These are phyloP conservation scores for Ascochyta rabiei DNA, from an alignment of 2,329 filamentous ascomycete genomes.

Conservation along the genomic window DNA sequence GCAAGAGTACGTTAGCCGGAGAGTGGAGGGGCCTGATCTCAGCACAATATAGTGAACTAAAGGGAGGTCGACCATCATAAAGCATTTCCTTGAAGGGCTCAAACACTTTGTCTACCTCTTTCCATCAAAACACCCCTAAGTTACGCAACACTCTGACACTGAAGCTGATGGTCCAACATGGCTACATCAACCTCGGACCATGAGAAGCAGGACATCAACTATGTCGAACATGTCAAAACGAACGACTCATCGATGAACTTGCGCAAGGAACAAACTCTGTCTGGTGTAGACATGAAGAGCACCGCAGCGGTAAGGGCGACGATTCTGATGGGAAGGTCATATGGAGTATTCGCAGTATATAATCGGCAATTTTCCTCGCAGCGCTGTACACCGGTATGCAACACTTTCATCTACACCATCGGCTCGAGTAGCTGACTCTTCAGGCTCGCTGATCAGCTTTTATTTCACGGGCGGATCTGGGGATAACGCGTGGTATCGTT, in stretches of 20 bases:
- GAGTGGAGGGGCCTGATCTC: conserved; percentile 5
- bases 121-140: background rate
- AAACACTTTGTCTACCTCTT: background rate
- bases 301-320: conserved; percentile 45
- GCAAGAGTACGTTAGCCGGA: conserved; percentile 10
- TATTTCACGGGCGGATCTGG: conserved; percentile 41
- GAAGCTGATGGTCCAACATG: conserved; percentile 14
- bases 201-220: conserved; percentile 33
- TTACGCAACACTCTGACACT: background rate
- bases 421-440: background rate
- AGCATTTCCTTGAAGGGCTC: background rate
- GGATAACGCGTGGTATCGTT: conserved; percentile 27
- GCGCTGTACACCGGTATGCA: conserved; percentile 44
- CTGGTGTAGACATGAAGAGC: conserved; percentile 46
- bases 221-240: conserved; percentile 33
- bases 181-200: conserved; percentile 22
- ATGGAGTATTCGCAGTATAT: conserved; percentile 43
- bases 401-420: background rate
- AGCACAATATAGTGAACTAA: conserved; percentile 3
- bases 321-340: conserved; percentile 49
- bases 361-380: conserved; percentile 46
- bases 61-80: background rate
- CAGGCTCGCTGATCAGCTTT: conserved; percentile 44
- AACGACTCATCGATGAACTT: conserved; percentile 31
- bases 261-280: conserved; percentile 32